Evolutionary conservation across 2,329 filamentous ascomycete species (phyloP), one percentile per base, ranked within the genome.

Genomic region (Trichoderma afroharzianum): DNA sequence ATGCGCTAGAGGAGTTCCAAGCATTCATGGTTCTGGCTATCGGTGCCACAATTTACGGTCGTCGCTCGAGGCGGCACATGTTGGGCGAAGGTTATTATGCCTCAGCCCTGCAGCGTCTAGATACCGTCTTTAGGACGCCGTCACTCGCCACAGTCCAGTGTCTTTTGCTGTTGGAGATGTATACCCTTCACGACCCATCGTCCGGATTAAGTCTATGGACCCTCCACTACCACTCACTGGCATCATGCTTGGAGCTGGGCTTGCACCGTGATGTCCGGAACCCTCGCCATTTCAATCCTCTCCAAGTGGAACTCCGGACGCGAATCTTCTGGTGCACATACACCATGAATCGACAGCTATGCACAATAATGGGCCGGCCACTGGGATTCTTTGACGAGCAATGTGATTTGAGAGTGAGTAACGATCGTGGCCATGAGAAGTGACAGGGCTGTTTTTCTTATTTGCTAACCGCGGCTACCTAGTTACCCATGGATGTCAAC

Each of bases 241-340:
- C 86, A 1, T 80, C 83, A 0, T 77, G 87, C 0, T 77, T 88
- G 3, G 86, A 88, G 58, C 74, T 88, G 1, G 86, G 86, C 0
- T 76, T 88, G 0, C 86, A 88, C 68, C 80, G 86, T 26, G 82
- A 86, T 64, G 81, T 87, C 7, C 83, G 81, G 1, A 78, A 80
- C 0, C 81, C 80, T 0, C 77, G 78, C 0, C 84, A 79, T 0
- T 81, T 88, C 2, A 84, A 85, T 0, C 73, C 85, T 0, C 72
- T 87, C 0, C 83, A 86, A 7, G 85, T 87, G 53, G 86, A 88
- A 72, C 85, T 88, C 82, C 79, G 87, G n/a, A 86, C 85, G 0
- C 79, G 86, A 3, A 82, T 88, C 5, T 88, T 88, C 63, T 88
- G 86, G 87, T 83, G 85, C 0, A 83, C 86, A 4, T 86, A 86